Evolutionary conservation across 805 yeast genomes (phyloP), one percentile per base, ranked within the genome.

Genomic region (Cyberlindnera euphorbiae): DNA sequence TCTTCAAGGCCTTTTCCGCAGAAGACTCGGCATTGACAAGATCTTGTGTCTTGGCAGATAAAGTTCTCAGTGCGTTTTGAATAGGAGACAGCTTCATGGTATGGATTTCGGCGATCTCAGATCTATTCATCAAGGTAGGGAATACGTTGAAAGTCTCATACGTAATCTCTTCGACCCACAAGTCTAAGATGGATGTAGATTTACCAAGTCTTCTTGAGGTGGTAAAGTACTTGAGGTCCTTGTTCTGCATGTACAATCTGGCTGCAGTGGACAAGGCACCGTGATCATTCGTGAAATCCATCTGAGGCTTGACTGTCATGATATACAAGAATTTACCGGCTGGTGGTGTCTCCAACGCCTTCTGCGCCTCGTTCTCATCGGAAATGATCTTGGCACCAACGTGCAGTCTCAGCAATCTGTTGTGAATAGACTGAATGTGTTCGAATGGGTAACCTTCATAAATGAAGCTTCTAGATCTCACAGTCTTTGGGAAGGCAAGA

Each of bases 361-460:
- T 64, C 33, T 61, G 63, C 2, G 84, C 82, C 42, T 78, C 80
- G 7, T 67, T 67, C 47, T 77, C 81, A 14, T 56, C 52, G 18
- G 77, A 64, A 24, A 86, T 65, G 35, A 86, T 75, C 38, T 80
- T 73, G 1, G 95, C 85, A 33, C 95, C 95, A 19, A 93, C 94
- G 57, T 85, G 83, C 31, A 83, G 59, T 51, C 78, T 74, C 48
- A 80, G 69, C 41, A 88, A 63, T 47, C 95, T 68, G 50, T 80
- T 84, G 50, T 82, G 87, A 56, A 87, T 82, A 4, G 90, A 79
- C 2, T 88, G 77, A 41, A 87, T 79, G 58, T 84, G 93, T 56
- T 87, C 96, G 62, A 83, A 87, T 21, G 95, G 87, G 35, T 77
- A 67, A 6, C 96, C 95, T 60, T 87, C 95, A 53, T 80, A 84